Conservation (phyloP, 805 yeast species). For the Candida awuae region DNA sequence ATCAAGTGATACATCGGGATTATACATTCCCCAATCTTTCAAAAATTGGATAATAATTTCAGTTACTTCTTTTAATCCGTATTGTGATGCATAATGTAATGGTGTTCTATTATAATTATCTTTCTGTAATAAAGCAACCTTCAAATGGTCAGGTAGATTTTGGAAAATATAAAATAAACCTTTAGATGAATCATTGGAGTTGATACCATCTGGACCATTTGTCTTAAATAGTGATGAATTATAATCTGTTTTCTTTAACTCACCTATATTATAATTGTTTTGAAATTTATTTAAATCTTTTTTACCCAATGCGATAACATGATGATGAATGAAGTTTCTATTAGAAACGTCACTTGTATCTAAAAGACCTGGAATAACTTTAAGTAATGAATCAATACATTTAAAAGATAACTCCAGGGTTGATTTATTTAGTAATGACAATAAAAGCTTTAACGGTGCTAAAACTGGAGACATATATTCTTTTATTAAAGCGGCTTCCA, state of each 20-base stretch:
- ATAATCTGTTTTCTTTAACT: conserved; percentile 11
- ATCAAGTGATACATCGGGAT: conserved; percentile 45
- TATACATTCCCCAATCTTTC: conserved; percentile 52
- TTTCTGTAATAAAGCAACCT: conserved; percentile 49
- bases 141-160: conserved; percentile 45
- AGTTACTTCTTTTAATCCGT: conserved; percentile 64
- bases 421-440: conserved; percentile 59
- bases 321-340: conserved; percentile 79
- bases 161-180: conserved; percentile 55
- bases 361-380: conserved; percentile 41
- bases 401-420: conserved; percentile 45
- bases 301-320: conserved; percentile 71
- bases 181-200: conserved; percentile 47
- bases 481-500: conserved; percentile 38
- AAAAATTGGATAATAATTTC: conserved; percentile 48
- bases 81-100: conserved; percentile 82
- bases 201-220: conserved; percentile 56
- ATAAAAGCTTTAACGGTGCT: conserved; percentile 46
- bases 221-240: conserved; percentile 44
- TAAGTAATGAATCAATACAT: conserved; percentile 52
- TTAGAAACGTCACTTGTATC: conserved; percentile 72
- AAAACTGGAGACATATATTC: conserved; percentile 38
- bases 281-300: conserved; percentile 33
- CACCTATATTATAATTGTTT: conserved; percentile 8
- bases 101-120: conserved; percentile 82